Evolutionary conservation across 2,329 filamentous ascomycete genomes (phyloP), one percentile per base, ranked within the genome.

Genomic region (Hypoxylon rubiginosum): DNA sequence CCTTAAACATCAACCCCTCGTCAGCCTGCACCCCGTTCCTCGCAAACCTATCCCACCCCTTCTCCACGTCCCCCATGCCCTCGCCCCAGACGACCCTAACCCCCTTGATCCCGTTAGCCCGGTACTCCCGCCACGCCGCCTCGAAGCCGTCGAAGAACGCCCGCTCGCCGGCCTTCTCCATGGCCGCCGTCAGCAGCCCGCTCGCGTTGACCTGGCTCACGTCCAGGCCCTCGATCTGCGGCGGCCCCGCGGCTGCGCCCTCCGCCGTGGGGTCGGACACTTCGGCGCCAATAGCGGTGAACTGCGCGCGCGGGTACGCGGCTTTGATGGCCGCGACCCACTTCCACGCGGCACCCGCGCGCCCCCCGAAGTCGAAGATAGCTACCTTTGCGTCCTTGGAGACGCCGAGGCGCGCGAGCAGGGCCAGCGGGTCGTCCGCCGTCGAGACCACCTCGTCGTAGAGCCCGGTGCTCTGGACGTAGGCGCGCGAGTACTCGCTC

Each of bases 361-460:
- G 73, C 0, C 73, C 75, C 51, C 75, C 75, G 51, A 76, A 76
- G 69, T 77, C 75, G 64, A 71, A 68, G 10, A 77, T 24, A 1
- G 74, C 68, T 32, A 76, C 63, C 28, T 66, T 67, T 4, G 50
- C 43, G 36, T 58, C 59, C 10, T 28, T 50, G 15, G 39, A 59
- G 7, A 50, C 24, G 30, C 21, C 51, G 5, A 60, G 52, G 2
- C 51, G 51, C 8, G 53, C 11, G 9, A 70, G 57, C 4, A 64
- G 52, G 1, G 63, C 58, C 2, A 64, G 21, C 0, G 71, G 69
- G 32, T 73, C 70, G 26, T 61, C 67, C 62, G 30, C 61, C 52
- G 73, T 72, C 21, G 54, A 36, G 6, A 62, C 54, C 0, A 75
- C 71, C 3, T 34, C 58, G 43, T 75, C 72, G 65, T 76, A 77